A percentile compares a stretch with the other conserved stretches of the same genome.
Evolutionary conservation across 169 alveolate genomes (phyloP).

Genomic region (Eimeria praecox): DNA sequence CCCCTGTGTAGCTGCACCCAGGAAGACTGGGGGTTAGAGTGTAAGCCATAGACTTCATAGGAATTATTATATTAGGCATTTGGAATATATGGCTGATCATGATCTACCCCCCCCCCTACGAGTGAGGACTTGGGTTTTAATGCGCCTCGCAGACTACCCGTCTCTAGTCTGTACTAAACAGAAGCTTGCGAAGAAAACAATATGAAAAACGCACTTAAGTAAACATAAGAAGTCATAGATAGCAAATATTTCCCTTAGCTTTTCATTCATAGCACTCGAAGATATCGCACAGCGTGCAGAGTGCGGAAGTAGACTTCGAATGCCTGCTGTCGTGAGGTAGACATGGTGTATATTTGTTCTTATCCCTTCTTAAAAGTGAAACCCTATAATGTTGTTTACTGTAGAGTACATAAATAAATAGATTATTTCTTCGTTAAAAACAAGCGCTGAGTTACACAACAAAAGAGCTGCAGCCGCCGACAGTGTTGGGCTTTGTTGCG

Average conservation of each 20-base stretch:
- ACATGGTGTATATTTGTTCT: not conserved
- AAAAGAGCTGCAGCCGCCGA: not conserved
- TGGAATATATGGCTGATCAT: too few species aligned
- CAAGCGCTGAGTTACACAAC: not conserved
- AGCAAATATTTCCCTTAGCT: not conserved
- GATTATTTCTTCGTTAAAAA: not conserved
- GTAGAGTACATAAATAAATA: not conserved
- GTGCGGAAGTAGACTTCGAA: not conserved
- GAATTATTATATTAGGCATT: too few species aligned
- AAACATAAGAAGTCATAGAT: not conserved
- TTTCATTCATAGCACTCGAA: not conserved
- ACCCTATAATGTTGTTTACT: not conserved
- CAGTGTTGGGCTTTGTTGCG: not conserved
- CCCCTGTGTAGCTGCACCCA: too few species aligned
- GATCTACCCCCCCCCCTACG: too few species aligned
- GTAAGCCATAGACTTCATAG: too few species aligned
- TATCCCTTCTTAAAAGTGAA: not conserved
- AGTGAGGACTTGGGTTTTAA: too few species aligned
- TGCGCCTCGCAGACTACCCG: not conserved
- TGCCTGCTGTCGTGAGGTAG: not conserved
- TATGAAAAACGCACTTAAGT: not conserved
- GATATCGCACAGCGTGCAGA: not conserved
- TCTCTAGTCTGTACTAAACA: not conserved
- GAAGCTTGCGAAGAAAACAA: not conserved
- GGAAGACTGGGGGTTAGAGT: too few species aligned